Conservation (phyloP, 2,329 filamentous ascomycete genomes). For the Hypoxylon sp. region DNA sequence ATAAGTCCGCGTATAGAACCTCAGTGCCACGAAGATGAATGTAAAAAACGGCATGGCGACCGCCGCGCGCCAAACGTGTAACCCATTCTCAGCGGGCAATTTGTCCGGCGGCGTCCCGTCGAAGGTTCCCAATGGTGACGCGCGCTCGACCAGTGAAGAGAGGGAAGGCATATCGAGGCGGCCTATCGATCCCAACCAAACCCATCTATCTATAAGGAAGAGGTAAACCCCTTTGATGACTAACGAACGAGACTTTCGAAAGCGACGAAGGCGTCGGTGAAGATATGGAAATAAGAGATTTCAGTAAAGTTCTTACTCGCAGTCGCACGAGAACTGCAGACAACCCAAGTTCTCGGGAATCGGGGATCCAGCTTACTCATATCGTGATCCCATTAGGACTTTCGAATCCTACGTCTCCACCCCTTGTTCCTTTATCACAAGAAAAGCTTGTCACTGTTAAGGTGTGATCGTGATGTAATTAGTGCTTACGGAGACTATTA, state of each 20-base stretch:
- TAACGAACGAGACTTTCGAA: constrained; percentile 1
- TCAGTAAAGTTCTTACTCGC: constrained; percentile 19
- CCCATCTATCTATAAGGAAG: constrained; percentile 9
- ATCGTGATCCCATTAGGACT: constrained; percentile 7
- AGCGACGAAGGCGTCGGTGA: not conserved
- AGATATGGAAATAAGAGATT: constrained; percentile 14
- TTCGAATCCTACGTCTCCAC: constrained; percentile 7
- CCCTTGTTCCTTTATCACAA: constrained; percentile 2
- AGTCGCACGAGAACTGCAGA: not conserved
- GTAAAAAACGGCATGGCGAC: constrained; percentile 43
- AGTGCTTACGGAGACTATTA: constrained; percentile 30
- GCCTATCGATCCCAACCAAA: constrained; percentile 5
- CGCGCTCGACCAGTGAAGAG: constrained; percentile 30
- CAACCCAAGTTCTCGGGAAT: constrained; percentile 15
- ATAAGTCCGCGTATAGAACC: constrained; percentile 44
- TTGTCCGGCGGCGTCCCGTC: constrained; percentile 36
- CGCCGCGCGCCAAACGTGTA: constrained; percentile 42
- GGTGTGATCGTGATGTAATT: constrained; percentile 30
- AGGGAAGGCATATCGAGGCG: constrained; percentile 33
- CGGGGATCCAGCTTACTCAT: constrained; percentile 19
- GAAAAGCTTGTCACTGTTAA: not conserved
- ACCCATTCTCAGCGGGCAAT: constrained; percentile 42
- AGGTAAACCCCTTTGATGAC: constrained; percentile 11
- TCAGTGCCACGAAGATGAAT: constrained; percentile 37
- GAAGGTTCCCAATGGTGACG: constrained; percentile 38